Evolutionary conservation across 169 alveolate species (phyloP).

Genomic region (Eimeria falciformis): DNA sequence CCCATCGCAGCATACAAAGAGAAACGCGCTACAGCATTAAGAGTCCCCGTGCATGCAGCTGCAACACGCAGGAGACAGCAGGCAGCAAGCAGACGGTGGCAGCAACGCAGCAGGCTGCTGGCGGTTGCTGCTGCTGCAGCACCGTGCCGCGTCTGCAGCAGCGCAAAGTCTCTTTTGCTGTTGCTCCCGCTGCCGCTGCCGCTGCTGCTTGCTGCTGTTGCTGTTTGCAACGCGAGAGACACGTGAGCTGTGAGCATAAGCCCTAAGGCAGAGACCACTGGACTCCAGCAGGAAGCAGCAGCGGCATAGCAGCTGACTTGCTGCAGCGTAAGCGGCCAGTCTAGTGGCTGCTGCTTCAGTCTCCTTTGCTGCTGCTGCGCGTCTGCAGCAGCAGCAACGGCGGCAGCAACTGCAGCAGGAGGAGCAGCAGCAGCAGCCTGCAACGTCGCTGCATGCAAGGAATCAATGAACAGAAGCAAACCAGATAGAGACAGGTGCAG

Average conservation of each 20-base stretch:
- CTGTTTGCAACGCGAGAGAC: constrained; percentile 24
- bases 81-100: constrained; percentile 27
- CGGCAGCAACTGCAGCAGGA: constrained; percentile 52
- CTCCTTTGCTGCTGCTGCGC: background rate
- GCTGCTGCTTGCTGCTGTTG: background rate
- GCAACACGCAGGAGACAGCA: constrained; percentile 33
- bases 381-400: constrained; percentile 8
- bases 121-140: constrained; percentile 21
- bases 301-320: background rate
- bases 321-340: background rate
- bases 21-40: constrained; percentile 12
- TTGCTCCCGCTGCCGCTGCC: background rate
- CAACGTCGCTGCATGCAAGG: background rate
- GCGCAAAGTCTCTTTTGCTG: background rate
- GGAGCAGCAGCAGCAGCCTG: constrained; percentile 43
- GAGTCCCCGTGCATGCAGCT: constrained; percentile 35
- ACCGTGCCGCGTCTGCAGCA: background rate
- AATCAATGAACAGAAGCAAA: background rate
- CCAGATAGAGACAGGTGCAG: constrained; percentile 35
- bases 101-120: constrained; percentile 1
- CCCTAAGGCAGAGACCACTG: constrained; percentile 18
- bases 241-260: constrained; percentile 25
- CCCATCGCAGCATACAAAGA: constrained; percentile 46
- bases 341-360: constrained; percentile 13
- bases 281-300: constrained; percentile 51